Base-by-base conservation (phyloP, 805 yeast species). In the Yamadazyma akitaensis region DNA sequence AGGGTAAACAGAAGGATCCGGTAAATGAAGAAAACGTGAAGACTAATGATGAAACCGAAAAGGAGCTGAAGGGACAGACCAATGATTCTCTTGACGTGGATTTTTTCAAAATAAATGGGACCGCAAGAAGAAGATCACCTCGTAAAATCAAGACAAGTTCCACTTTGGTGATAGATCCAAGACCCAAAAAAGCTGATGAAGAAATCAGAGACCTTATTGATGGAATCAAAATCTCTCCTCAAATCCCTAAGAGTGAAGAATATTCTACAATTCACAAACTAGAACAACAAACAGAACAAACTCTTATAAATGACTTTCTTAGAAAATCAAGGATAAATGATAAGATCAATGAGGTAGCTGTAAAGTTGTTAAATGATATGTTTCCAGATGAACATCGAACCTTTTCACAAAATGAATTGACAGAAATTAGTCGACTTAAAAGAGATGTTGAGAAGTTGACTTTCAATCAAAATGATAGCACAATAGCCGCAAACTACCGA, bases 321-420 rank as follows among this genome's bases (percentile, higher is more conserved):
- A 28, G 32, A 28, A 35, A 35, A 5, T 33, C 44, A 5, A 16
- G 46, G 7, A 33, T 33, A 9, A 33, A 14, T n/a, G 37, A 16
- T 3, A 40, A 31, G 14, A 34, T 37, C n/a, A 30, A 26, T 12
- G 37, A 14, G 9, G 41, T 25, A 12, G 30, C 41, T 4, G 34
- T 30, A 12, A 11, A 13, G 32, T 14, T 43, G 9, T 19, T 43
- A 21, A 43, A 43, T 28, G 14, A 34, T 6, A 30, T 34, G 32
- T 38, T 44, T 14, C 42, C 37, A 5, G 21, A 28, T 17, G 11
- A 24, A 7, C n/a, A 18, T 18, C 17, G 8, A 12, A 19, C 11
- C 14, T 39, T 44, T 24, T 32, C 36, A 13, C 39, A 33, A 13
- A 44, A 44, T 19, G 35, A 44, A 16, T 16, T 44, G 7, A 18